Evolutionary conservation across 78 protist genomes (phyloP), one percentile per base, ranked within the genome.

Genomic region (Bigelowiella natans): DNA sequence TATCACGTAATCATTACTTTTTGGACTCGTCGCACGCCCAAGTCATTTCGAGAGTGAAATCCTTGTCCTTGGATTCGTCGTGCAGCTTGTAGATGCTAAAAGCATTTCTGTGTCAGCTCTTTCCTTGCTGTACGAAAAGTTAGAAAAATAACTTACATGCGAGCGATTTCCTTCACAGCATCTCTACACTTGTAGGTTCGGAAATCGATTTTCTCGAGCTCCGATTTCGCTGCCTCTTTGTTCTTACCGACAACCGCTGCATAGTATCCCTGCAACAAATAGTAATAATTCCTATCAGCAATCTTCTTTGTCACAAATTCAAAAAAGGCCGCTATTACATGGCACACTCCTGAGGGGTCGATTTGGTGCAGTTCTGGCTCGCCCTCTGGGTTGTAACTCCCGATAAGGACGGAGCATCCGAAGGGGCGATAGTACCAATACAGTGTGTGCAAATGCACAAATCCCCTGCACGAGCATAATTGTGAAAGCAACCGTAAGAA

Each of bases 21-120:
- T 85, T 85, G 30, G 87, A 28, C 7, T 85, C 87, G 18, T 85
- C 38, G 11, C 36, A 85, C 30, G 38, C 87, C 87, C 87, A 85
- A 85, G 51, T 85, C 36, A 98, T 36, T 91, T 98, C 99, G 7
- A 98, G 90, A 90, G 96, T 97, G 51, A 96, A 95, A 37, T 90
- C 96, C 94, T 97, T 97, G 89, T 98, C 99, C 94, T 97, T 97
- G 73, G 73, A 92, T 36, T 95, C 97, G 90, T 97, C 98, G 92
- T 98, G 98, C 39, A 94, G 91, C 40, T 83, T 30, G 94, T 96
- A 83, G 31, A 97, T 94, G 94, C 96, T 95, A 90, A 36, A 39
- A 83, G 30, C 0, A 51, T 0, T 0, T 11, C 36, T 34, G 31
- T 1, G 18, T 0, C 0, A 2, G 30, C 31, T 36, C 37, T 7